Base-by-base conservation (phyloP, 352 stramenopile species). In the Globisporangium paddicum region DNA sequence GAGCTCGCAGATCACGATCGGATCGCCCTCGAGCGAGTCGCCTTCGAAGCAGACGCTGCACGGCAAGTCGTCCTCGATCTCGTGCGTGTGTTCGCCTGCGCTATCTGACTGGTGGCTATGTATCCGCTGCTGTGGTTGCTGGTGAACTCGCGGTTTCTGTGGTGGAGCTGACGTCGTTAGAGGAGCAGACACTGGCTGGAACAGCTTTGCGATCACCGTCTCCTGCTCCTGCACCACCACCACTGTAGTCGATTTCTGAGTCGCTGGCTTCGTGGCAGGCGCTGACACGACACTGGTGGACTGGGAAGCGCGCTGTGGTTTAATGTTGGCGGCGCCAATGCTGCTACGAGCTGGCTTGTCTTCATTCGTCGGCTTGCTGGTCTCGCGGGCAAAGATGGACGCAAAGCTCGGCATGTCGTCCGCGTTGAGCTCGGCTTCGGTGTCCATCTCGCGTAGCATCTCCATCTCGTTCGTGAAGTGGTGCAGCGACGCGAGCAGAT, bases 1-100 rank as follows among this genome's bases (percentile, higher is more conserved):
- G 5, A 82, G 63, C 23, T 91, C 85, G 62, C 85, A 95, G 60
- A 90, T 84, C 45, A 95, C 75, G 55, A 95, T 91, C 13, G 76
- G 71, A 58, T 95, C 81, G 51, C 76, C 75, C 52, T 86, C 81
- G 11, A 75, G 59, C n/a, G 83, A 93, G 41, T 90, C 80, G 23
- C 65, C 63, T 49, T 76, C 70, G 18, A 79, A 73, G 55, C 83
- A 93, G 14, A 93, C 81, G 47, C 73, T 72, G 47, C 83, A 93
- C 1, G 71, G 64, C 9, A 86, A 53, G 25, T 90, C 79, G 38
- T 85, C 74, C 16, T 85, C 74, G 2, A 67, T 58, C 1, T 64
- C 58, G 10, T 28, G 40, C 19, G 45, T 25, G 2, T 38, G 34
- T 13, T 38, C 9, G 6, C 21, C 55, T 19, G 5, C 21, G 21